Evolutionary conservation across 2,329 filamentous ascomycete genomes (phyloP), one percentile per base, ranked within the genome.

Genomic region (Didymella sp.): DNA sequence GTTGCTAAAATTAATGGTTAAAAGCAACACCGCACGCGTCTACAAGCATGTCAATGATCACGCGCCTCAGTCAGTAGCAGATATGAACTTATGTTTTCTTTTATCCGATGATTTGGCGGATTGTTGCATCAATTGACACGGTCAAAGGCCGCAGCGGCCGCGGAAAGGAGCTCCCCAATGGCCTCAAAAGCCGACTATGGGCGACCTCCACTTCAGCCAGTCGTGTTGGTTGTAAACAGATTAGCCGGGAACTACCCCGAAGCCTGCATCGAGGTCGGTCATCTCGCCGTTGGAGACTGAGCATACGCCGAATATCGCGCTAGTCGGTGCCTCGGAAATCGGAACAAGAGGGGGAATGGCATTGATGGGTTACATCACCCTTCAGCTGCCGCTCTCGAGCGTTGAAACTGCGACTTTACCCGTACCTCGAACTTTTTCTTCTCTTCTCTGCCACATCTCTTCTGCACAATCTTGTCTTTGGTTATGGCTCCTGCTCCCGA

Each of bases 371-470:
- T 50, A 41, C 55, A 58, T 58, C 50, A 53, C 50, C 31, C 46
- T 49, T 24, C 84, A 30, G 78, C 81, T 59, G 84, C 84, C 30
- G 84, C 84, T 2, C 59, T 64, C 35, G 80, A 82, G 69, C 78
- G 75, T 38, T 85, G 24, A 47, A 30, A 24, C 43, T 38, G 40
- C 28, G 22, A 51, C 19, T 56, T 51, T 46, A 50, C 35, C 28
- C 55, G 25, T 46, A 38, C 44, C 52, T 35, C 30, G 27, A 25
- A 33, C n/a, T 25, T 50, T 45, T 38, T 17, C 49, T 38, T 37
- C 41, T 35, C 37, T 47, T 31, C 38, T 33, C 37, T 13, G 37
- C 31, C 19, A 27, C 47, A 6, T 51, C 17, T 41, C 31, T 42
- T 33, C 21, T 44, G 38, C 42, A 35, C n/a, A 19, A 25, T 8